Base-by-base conservation (phyloP, 345 rosid genomes). In the Gossypium thurberi region DNA sequence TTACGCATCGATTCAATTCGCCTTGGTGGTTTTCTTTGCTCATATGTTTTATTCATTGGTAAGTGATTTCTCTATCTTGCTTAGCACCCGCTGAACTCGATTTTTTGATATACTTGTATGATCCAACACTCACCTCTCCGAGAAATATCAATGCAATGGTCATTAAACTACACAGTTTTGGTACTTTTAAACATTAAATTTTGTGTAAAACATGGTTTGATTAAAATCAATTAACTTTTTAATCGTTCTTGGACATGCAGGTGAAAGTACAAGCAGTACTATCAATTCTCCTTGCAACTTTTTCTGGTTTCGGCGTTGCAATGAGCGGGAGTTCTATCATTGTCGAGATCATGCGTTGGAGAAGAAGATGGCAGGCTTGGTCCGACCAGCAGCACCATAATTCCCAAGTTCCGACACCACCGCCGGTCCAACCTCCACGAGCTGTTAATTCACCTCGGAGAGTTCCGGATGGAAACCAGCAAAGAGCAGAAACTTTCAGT, bases 1-100 rank as follows among this genome's bases (percentile, higher is more conserved):
- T 53, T 92, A 92, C 52, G 95, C 97, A 43, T 82, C 92, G 26
- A 58, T 89, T 64, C 98, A 92, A 75, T 94, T 92, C 71, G 93
- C 95, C 71, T 51, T 88, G 84, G 92, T 92, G 68, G 98, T 92
- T 82, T 79, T 88, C 63, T 94, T 94, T 65, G 97, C 97, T 42
- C 98, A 90, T 77, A 65, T 94, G 74, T 94, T 90, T 78, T 89
- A 85, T 76, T 86, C 95, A 0, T 67, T 92, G 95, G 98, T 94
- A 83, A 89, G 94, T 58, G 48, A 72, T 62, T 66, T 58, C 23
- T 43, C 9, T 57, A 33, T 9, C 52, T 43, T 18, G n/a, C 15
- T 26, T 9, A 43, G 21, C 44, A 18, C 17, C 8, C 20, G 65
- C 48, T 3, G 6, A 52, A 7, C 18, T 51, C 20, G 10, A 15